A percentile compares a stretch with the other conserved stretches of the same genome.
Conservation (phyloP, 2,329 filamentous ascomycete species). For the Pseudonectria foliicola region DNA sequence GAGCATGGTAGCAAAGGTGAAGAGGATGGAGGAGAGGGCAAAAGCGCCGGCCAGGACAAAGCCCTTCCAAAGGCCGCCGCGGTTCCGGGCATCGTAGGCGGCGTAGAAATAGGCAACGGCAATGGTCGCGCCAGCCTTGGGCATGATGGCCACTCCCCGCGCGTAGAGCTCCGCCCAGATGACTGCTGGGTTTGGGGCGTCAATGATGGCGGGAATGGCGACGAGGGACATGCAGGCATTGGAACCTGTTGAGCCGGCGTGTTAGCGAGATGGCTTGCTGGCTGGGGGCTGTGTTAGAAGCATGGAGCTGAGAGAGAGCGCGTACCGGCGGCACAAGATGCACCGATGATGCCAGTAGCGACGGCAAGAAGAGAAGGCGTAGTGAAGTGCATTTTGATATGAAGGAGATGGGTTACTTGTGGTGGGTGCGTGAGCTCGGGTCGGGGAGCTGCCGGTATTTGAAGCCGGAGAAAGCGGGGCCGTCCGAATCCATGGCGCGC, state of each 20-base stretch:
- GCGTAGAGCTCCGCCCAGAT: slow-evolving; percentile 33
- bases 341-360: slow-evolving; percentile 31
- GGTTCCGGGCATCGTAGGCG: slow-evolving; percentile 25
- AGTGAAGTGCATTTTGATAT: slow-evolving; percentile 15
- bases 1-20: slow-evolving; percentile 31
- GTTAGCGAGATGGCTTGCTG: slow-evolving; percentile 1
- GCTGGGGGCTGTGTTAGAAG: too few relatives aligned
- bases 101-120: slow-evolving; percentile 29
- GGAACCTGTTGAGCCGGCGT: slow-evolving; percentile 22
- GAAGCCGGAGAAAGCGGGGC: background rate
- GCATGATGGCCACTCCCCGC: slow-evolving; percentile 31
- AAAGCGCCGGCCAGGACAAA: slow-evolving; percentile 26
- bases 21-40: slow-evolving; percentile 33
- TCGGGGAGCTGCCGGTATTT: background rate
- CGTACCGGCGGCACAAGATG: slow-evolving; percentile 31
- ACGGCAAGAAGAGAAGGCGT: slow-evolving; percentile 27
- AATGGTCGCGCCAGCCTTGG: slow-evolving; percentile 26
- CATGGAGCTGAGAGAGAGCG: background rate
- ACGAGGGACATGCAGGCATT: slow-evolving; percentile 31
- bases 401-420: slow-evolving; percentile 1
- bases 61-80: slow-evolving; percentile 26
- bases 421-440: background rate
- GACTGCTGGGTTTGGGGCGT: slow-evolving; percentile 23
- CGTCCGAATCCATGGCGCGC: background rate
- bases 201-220: slow-evolving; percentile 25